Percentiles rank a stretch among this genome's conserved stretches.
phyloP scores from a whole-genome alignment of 441 rosid species.

The Adansonia gregorii region DNA sequence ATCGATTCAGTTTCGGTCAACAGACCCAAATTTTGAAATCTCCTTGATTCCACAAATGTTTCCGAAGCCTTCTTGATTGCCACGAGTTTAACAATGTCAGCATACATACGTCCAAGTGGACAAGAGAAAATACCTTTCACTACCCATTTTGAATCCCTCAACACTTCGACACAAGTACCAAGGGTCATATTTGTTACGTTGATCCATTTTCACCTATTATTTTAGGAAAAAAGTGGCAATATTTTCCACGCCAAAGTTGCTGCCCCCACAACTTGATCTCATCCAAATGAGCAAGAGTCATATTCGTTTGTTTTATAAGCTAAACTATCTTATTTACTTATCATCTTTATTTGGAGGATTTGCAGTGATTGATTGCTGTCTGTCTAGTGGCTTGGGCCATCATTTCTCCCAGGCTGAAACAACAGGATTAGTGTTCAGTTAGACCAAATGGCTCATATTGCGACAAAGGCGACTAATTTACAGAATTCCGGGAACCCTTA shows the following conservation, averaged over 20 bases:
- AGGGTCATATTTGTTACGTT: too few species aligned
- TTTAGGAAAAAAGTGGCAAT: not conserved
- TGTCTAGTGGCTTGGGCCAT: constrained; percentile 6
- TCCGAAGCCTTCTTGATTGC: too few species aligned
- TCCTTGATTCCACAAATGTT: too few species aligned
- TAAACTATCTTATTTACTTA: not conserved
- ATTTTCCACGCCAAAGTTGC: constrained; percentile 11
- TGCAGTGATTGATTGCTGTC: constrained; percentile 22
- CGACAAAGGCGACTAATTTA: constrained; percentile 11
- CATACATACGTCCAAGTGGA: too few species aligned
- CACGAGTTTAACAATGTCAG: too few species aligned
- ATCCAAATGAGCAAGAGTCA: not conserved
- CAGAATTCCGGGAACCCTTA: not conserved
- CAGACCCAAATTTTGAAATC: too few species aligned
- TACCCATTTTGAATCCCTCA: too few species aligned
- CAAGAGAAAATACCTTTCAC: too few species aligned
- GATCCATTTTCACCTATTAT: too few species aligned
- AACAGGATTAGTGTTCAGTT: not conserved
- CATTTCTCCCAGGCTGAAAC: not conserved
- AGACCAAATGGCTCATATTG: constrained; percentile 11
- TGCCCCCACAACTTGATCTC: constrained; percentile 4
- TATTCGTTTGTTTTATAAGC: not conserved
- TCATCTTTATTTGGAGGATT: not conserved
- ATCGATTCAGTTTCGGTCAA: too few species aligned
- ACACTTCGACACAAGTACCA: too few species aligned